These are phyloP conservation scores for Lasiosphaeria ovina DNA, from an alignment of 495 filamentous ascomycete species.

Conservation along the genomic window DNA sequence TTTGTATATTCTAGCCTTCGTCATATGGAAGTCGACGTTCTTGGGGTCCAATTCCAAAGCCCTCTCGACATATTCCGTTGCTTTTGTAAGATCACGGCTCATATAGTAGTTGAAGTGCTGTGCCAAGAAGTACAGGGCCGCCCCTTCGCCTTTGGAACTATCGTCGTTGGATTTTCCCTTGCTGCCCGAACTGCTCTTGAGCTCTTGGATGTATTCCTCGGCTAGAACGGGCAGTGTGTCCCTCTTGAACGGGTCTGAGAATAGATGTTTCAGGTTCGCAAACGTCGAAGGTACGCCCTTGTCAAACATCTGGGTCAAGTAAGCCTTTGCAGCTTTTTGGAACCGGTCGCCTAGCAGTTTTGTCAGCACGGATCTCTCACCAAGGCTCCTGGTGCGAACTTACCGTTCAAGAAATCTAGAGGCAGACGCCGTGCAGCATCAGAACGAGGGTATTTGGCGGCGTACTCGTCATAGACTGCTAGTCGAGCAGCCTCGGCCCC, in stretches of 20 bases:
- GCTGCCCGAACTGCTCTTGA: conserved; percentile 42
- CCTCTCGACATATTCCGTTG: conserved; percentile 78
- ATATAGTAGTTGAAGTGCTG: conserved; percentile 95
- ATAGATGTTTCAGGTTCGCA: conserved; percentile 91
- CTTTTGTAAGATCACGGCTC: conserved; percentile 78
- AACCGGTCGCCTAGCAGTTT: conserved; percentile 68
- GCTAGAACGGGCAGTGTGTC: conserved; percentile 71
- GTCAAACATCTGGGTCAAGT: conserved; percentile 81
- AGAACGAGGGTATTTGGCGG: conserved; percentile 72
- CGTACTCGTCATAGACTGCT: conserved; percentile 77
- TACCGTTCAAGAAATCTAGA: conserved; percentile 82
- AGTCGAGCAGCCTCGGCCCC: conserved; percentile 60
- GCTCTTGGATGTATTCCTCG: conserved; percentile 67
- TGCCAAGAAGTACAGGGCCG: conserved; percentile 85
- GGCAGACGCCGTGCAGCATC: conserved; percentile 87
- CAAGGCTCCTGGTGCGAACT: conserved; percentile 6
- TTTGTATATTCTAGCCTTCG: conserved; percentile 92
- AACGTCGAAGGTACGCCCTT: conserved; percentile 98
- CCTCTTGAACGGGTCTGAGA: conserved; percentile 72
- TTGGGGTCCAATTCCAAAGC: conserved; percentile 73
- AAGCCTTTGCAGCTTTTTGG: conserved; percentile 70
- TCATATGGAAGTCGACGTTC: conserved; percentile 91
- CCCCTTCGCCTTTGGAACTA: conserved; percentile 65
- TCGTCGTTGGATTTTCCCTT: conserved; percentile 50
- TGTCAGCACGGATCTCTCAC: conserved; percentile 13